Evolutionary conservation across 805 yeast species (phyloP), one percentile per base, ranked within the genome.

Genomic region (Starmerella asiatica): DNA sequence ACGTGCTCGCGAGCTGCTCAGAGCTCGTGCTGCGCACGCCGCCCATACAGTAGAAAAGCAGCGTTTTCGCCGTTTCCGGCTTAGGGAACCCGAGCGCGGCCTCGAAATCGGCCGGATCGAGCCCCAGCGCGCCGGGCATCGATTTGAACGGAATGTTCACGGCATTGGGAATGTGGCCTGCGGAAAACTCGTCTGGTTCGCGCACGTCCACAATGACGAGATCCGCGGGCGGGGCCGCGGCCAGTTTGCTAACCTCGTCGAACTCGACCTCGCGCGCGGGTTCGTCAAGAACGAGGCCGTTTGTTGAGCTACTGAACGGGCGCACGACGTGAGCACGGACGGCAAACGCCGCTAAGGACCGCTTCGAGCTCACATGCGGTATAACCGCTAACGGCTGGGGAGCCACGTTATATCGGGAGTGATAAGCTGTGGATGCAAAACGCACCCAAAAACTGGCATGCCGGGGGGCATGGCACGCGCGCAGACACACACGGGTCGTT

Each of bases 21-120:
- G 95, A 86, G 46, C 84, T 83, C 33, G 83, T 70, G 19, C 93
- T 79, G 65, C 98, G 76, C 34, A 85, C 80, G 41, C 98, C 98
- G 7, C 81, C 94, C 36, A 80, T 73, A 62, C 98, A 88, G 63
- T 86, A 86, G 62, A 88, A 86, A 31, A 88, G 71, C 56, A 88
- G 66, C 49, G 82, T 81, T 55, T 79, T 73, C 37, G 75, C 76
- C 35, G 64, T 59, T 5, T 62, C 51, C 3, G 98, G 98, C 64
- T 88, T 88, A 12, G 67, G 68, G 54, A 85, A 76, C 12, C 93
- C 88, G 63, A 86, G 84, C 34, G 73, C 67, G 28, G 79, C 81
- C 52, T 74, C 70, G 54, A 91, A 88, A 49, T 82, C 94, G 39
- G 81, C 93, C 5, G 70, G 69, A 1, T 76, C 61, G 36, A 88